Percentiles rank a stretch among this genome's conserved stretches.
These are phyloP conservation scores for Hondaea fermentalgiana DNA, from an alignment of 108 stramenopile species.

Conservation along the genomic window DNA sequence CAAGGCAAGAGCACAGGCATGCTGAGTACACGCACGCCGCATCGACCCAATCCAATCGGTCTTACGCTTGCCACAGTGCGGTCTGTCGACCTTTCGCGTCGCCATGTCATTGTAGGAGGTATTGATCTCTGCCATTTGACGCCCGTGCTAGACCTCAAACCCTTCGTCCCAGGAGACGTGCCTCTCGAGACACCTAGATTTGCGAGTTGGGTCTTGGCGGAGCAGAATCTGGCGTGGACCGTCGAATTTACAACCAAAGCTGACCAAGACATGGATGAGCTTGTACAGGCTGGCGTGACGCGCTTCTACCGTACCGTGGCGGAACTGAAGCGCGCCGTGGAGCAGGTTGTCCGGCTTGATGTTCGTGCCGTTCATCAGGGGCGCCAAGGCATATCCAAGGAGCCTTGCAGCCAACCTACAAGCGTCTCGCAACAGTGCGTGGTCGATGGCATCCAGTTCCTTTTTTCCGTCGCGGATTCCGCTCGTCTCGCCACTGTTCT, in stretches of 20 bases:
- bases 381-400: neutral
- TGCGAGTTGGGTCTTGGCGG: neutral
- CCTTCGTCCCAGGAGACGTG: neutral
- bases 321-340: neutral
- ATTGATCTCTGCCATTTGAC: neutral
- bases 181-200: neutral
- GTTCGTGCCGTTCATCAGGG: constrained; percentile 12
- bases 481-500: neutral
- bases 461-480: neutral
- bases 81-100: neutral
- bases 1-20: neutral
- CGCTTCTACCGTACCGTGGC: neutral
- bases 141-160: constrained; percentile 10
- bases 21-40: neutral
- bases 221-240: neutral
- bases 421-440: neutral
- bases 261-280: neutral
- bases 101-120: neutral
- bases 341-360: neutral
- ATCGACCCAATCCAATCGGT: neutral
- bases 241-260: neutral
- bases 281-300: neutral
- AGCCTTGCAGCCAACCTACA: neutral
- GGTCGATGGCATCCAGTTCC: neutral
- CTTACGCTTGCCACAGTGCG: neutral